Conservation (phyloP, 2,329 filamentous ascomycete species). For the Curvularia sp. region DNA sequence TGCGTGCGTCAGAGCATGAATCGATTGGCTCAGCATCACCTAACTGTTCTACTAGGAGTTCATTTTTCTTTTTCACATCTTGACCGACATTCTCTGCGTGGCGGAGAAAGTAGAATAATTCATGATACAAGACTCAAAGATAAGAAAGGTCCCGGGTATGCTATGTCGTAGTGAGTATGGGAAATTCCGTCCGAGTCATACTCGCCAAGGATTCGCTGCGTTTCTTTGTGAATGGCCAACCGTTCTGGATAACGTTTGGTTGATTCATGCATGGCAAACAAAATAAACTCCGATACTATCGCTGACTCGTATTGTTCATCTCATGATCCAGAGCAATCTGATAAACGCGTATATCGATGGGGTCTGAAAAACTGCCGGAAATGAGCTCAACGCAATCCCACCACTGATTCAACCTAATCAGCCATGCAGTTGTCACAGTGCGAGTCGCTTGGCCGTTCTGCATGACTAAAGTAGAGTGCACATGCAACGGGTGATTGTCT, state of each 20-base stretch:
- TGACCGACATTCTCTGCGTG: not conserved
- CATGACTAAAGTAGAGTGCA: not conserved
- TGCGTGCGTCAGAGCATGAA: not conserved
- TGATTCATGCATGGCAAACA: not conserved
- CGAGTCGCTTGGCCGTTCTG: not conserved
- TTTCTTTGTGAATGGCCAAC: not conserved
- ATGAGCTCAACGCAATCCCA: not conserved
- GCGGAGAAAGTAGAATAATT: not conserved
- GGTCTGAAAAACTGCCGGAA: not conserved
- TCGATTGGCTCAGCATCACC: not conserved
- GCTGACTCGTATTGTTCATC: not conserved
- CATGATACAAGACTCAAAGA: not conserved
- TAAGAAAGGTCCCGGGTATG: not conserved
- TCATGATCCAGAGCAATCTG: not conserved
- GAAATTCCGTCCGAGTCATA: not conserved
- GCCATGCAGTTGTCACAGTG: not conserved
- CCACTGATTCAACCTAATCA: not conserved
- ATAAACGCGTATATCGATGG: not conserved
- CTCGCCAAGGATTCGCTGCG: not conserved
- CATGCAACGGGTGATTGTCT: not conserved
- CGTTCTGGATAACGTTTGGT: not conserved
- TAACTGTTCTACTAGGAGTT: no score
- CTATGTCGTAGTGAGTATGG: not conserved
- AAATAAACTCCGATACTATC: not conserved
- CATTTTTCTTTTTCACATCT: not conserved